These are phyloP conservation scores for Lactarius tabidus DNA, from an alignment of 768 basidiomycete genomes.

Conservation along the genomic window DNA sequence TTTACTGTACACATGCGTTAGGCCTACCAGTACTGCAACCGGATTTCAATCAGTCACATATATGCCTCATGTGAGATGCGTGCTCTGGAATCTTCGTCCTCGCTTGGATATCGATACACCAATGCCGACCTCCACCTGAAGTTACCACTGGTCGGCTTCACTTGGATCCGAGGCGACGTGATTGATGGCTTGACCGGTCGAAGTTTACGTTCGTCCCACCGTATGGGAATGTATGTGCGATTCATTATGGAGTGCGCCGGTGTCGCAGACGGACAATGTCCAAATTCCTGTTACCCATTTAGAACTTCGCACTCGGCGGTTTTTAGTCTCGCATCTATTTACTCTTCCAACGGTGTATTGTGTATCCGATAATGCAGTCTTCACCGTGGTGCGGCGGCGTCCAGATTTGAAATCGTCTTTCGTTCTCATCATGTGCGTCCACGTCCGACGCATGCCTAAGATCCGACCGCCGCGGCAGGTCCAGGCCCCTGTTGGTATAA, in stretches of 20 bases:
- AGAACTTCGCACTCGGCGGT: neutral
- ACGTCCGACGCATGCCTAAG: neutral
- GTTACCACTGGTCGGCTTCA: too few species aligned
- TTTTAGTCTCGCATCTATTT: neutral
- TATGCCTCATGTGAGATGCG: too few species aligned
- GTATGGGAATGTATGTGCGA: neutral
- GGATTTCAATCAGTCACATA: too few species aligned
- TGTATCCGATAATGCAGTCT: neutral
- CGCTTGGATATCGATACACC: too few species aligned
- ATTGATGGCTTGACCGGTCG: neutral
- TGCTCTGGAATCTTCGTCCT: too few species aligned
- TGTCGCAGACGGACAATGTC: neutral
- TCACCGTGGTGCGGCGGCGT: neutral
- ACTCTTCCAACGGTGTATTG: neutral
- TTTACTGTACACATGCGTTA: too few species aligned
- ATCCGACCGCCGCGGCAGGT: neutral
- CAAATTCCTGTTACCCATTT: neutral
- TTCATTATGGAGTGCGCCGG: neutral
- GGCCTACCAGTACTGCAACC: neutral
- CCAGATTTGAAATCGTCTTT: neutral
- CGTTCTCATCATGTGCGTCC: neutral
- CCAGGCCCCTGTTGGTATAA: slow-evolving; percentile 1
- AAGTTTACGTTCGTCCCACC: neutral
- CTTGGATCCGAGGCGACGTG: neutral
- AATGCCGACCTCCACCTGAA: too few species aligned